A percentile compares a stretch with the other conserved stretches of the same genome.
These are phyloP conservation scores for Elsinoe batatas DNA, from an alignment of 2,329 filamentous ascomycete genomes.

Conservation along the genomic window DNA sequence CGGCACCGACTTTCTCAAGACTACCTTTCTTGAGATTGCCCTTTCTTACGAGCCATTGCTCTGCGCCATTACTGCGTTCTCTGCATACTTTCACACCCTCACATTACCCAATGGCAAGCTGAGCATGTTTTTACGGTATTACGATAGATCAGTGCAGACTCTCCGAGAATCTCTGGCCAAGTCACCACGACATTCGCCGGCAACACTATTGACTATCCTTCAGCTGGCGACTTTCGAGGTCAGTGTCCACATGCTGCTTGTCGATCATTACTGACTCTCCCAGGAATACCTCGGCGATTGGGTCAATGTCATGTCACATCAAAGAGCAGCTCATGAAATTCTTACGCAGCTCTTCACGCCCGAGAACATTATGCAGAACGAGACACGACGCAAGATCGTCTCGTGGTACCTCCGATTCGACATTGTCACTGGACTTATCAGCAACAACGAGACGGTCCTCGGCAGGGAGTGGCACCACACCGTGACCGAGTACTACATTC, in stretches of 20 bases:
- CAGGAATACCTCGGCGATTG: slow-evolving; percentile 94
- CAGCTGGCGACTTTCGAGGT: slow-evolving; percentile 93
- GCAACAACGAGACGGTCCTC: slow-evolving; percentile 64
- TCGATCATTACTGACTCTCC: slow-evolving; percentile 4
- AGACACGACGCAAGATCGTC: slow-evolving; percentile 62
- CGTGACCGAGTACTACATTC: slow-evolving; percentile 52
- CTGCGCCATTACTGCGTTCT: slow-evolving; percentile 78
- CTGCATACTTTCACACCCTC: slow-evolving; percentile 75
- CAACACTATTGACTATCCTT: slow-evolving; percentile 75
- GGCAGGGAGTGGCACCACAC: slow-evolving; percentile 67
- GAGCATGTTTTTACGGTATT: slow-evolving; percentile 75
- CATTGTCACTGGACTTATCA: slow-evolving; percentile 71
- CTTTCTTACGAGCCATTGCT: slow-evolving; percentile 70
- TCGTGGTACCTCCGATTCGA: slow-evolving; percentile 91
- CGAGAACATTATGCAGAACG: slow-evolving; percentile 59
- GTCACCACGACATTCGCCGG: slow-evolving; percentile 59
- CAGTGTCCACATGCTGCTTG: slow-evolving; percentile 22
- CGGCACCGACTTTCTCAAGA: slow-evolving; percentile 61
- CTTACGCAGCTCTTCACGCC: slow-evolving; percentile 69
- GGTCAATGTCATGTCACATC: slow-evolving; percentile 86
- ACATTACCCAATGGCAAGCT: slow-evolving; percentile 62
- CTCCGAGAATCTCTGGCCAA: slow-evolving; percentile 62
- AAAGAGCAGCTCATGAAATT: slow-evolving; percentile 78
- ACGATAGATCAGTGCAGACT: slow-evolving; percentile 75
- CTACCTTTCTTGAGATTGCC: slow-evolving; percentile 61